phyloP scores from a whole-genome alignment of 164 flowering plant species.

The Nymphaea thermarum region DNA sequence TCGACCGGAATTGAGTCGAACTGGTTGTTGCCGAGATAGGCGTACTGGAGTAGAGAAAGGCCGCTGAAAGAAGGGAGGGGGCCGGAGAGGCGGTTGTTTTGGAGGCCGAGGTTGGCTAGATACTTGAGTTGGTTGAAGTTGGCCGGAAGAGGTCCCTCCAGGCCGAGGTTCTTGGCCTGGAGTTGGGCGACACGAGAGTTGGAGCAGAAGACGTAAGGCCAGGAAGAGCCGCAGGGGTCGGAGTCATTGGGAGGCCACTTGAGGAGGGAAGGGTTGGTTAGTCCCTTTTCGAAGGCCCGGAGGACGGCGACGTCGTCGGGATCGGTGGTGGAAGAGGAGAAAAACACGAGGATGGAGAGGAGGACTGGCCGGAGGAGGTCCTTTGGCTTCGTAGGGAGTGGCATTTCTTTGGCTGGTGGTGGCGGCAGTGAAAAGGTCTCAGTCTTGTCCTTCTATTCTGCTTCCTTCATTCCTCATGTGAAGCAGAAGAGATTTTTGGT shows the following conservation, averaged over 20 bases:
- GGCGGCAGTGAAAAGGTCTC: background rate
- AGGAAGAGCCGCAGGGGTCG: slow-evolving; percentile 70
- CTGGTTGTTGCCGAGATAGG: slow-evolving; percentile 49
- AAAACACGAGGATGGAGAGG: background rate
- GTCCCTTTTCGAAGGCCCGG: slow-evolving; percentile 47
- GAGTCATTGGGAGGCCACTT: slow-evolving; percentile 50
- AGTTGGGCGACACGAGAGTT: slow-evolving; percentile 54
- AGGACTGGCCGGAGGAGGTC: background rate
- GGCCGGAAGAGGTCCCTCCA: slow-evolving; percentile 55
- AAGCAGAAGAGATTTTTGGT: too few species aligned
- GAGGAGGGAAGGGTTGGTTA: slow-evolving; percentile 59
- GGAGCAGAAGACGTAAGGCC: slow-evolving; percentile 60
- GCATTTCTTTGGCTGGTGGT: background rate
- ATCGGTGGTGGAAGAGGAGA: slow-evolving; percentile 21
- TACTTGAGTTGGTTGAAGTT: slow-evolving; percentile 47
- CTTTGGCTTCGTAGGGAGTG: background rate
- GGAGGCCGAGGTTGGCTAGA: slow-evolving; percentile 58
- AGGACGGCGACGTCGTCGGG: slow-evolving; percentile 46
- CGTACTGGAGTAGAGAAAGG: slow-evolving; percentile 38
- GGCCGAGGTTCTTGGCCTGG: slow-evolving; percentile 48
- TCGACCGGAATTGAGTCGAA: slow-evolving; percentile 65
- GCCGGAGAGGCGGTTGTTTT: slow-evolving; percentile 53
- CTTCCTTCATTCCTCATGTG: too few species aligned
- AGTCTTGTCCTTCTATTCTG: too few species aligned
- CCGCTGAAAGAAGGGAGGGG: slow-evolving; percentile 61